These are phyloP conservation scores for Sphagnurus paluster DNA, from an alignment of 1,284 basidiomycete species.

Conservation along the genomic window DNA sequence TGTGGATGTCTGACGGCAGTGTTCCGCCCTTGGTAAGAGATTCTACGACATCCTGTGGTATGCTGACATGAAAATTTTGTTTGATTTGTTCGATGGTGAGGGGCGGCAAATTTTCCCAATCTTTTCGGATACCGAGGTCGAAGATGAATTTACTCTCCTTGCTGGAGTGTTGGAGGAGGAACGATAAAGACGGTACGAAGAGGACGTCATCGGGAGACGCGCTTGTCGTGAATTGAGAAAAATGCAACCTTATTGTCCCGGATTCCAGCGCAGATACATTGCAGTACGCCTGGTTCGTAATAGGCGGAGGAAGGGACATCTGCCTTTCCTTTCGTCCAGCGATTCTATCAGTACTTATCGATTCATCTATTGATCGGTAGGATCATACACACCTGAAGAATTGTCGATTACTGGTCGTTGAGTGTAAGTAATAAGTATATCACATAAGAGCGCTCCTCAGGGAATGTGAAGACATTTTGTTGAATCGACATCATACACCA, in stretches of 20 bases:
- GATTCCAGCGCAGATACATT: constrained; percentile 52
- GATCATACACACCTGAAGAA: too few relatives aligned
- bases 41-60: constrained; percentile 45
- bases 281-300: constrained; percentile 41
- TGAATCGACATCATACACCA: too few relatives aligned
- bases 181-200: constrained; percentile 44
- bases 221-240: constrained; percentile 39
- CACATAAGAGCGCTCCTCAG: too few relatives aligned
- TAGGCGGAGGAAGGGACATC: constrained; percentile 35
- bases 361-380: too few relatives aligned
- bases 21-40: constrained; percentile 50
- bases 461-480: too few relatives aligned
- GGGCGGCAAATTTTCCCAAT: constrained; percentile 44
- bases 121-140: constrained; percentile 52
- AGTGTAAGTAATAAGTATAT: too few relatives aligned
- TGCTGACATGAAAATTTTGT: constrained; percentile 27
- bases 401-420: too few relatives aligned
- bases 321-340: too few relatives aligned
- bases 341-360: too few relatives aligned
- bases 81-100: constrained; percentile 28
- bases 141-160: constrained; percentile 44
- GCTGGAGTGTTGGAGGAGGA: constrained; percentile 47
- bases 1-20: constrained; percentile 38
- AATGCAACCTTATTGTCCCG: constrained; percentile 37
- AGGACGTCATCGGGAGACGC: constrained; percentile 27